A percentile compares a stretch with the other conserved stretches of the same genome.
phyloP scores from a whole-genome alignment of 2,329 filamentous ascomycete species.

The Trichoderma sp. region DNA sequence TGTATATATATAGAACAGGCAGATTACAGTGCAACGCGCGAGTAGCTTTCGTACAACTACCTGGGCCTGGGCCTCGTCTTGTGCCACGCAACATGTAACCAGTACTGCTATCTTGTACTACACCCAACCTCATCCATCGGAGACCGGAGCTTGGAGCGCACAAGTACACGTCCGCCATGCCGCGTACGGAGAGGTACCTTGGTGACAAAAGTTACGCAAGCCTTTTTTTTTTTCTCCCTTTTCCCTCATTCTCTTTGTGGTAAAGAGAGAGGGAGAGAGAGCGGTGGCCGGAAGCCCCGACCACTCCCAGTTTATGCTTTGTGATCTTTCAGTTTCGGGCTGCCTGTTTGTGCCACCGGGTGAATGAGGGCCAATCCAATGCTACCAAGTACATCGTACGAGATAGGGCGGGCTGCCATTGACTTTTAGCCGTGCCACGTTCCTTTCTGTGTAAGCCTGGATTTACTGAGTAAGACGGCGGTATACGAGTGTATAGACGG shows the following conservation, averaged over 20 bases:
- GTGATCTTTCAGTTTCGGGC: background rate
- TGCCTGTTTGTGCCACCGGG: background rate
- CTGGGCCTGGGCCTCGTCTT: background rate
- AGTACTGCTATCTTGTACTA: background rate
- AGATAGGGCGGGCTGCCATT: background rate
- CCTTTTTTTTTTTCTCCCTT: background rate
- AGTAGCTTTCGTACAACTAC: background rate
- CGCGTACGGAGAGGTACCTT: conserved; percentile 2
- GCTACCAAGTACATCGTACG: background rate
- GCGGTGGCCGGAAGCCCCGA: conserved; percentile 3
- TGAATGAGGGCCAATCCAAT: background rate
- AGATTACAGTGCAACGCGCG: background rate
- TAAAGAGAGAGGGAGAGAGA: background rate
- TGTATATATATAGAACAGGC: conserved; percentile 16
- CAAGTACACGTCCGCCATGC: background rate
- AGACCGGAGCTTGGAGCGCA: background rate
- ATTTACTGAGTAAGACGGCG: background rate
- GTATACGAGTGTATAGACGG: background rate
- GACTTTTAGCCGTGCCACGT: conserved; percentile 6
- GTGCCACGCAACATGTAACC: background rate
- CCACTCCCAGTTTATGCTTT: background rate
- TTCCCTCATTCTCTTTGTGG: background rate
- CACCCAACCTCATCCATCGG: background rate
- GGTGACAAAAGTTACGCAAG: conserved; percentile 3
- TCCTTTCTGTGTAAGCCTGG: background rate